Percentiles rank a stretch among this genome's conserved stretches.
phyloP scores from a whole-genome alignment of 2,329 filamentous ascomycete species.

The Madurella fahalii region DNA sequence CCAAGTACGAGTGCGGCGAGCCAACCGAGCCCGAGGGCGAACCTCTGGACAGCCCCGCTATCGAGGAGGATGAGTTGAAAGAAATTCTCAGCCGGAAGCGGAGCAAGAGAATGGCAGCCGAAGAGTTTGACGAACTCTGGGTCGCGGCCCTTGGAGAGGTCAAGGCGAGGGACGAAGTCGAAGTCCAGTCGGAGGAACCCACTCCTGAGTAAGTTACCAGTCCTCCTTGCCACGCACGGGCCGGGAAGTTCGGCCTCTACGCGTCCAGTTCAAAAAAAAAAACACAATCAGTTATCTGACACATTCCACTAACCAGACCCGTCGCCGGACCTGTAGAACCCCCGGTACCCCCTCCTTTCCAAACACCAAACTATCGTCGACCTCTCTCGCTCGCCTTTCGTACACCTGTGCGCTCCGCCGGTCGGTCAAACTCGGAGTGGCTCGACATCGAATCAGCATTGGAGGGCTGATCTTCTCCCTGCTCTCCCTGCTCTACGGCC shows the following conservation, averaged over 20 bases:
- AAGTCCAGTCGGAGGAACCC: conserved; percentile 40
- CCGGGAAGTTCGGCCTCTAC: neutral
- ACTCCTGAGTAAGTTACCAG: conserved; percentile 48
- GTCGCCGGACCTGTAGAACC: conserved; percentile 68
- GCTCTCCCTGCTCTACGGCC: conserved; percentile 57
- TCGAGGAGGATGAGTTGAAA: conserved; percentile 71
- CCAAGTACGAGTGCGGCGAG: conserved; percentile 86
- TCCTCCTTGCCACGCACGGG: conserved; percentile 9
- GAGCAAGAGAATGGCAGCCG: conserved; percentile 76
- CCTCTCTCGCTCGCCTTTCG: conserved; percentile 87
- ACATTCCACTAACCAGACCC: conserved; percentile 77
- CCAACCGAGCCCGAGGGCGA: conserved; percentile 58
- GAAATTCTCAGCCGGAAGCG: conserved; percentile 69
- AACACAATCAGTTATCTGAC: conserved; percentile 32
- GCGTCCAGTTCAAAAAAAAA: conserved; percentile 7
- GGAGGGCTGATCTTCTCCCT: conserved; percentile 54
- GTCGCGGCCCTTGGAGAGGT: conserved; percentile 69
- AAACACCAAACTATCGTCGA: conserved; percentile 67
- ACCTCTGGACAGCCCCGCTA: conserved; percentile 53
- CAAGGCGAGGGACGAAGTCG: conserved; percentile 56
- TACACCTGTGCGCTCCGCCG: conserved; percentile 76
- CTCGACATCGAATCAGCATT: conserved; percentile 84
- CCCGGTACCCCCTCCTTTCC: conserved; percentile 58
- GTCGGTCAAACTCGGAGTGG: conserved; percentile 74
- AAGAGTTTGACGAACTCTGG: conserved; percentile 91